Evolutionary conservation across 2,329 filamentous ascomycete genomes (phyloP).

Genomic region (Fusarium redolens): DNA sequence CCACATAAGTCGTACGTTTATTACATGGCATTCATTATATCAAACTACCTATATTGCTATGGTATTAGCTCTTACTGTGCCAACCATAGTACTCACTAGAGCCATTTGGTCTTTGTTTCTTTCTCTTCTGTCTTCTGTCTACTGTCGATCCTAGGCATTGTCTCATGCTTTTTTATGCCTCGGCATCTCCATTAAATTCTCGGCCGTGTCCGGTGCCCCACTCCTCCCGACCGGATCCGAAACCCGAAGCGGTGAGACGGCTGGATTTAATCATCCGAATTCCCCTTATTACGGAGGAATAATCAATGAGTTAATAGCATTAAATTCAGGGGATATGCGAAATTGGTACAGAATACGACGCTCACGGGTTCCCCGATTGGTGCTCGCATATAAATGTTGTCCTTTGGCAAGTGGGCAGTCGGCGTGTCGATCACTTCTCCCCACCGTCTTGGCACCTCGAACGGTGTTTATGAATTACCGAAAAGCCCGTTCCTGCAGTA

Average conservation of each 20-base stretch:
- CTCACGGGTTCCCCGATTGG: neutral
- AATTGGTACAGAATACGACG: slow-evolving; percentile 1
- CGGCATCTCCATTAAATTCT: neutral
- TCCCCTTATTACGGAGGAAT: neutral
- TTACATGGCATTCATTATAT: neutral
- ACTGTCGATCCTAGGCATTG: neutral
- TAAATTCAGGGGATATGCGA: neutral
- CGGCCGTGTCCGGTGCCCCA: slow-evolving; percentile 1
- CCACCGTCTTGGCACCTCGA: slow-evolving; percentile 1
- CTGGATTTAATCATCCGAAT: slow-evolving; percentile 4
- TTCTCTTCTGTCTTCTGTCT: neutral
- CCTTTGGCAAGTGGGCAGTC: neutral
- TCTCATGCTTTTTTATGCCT: neutral
- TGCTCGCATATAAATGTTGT: neutral
- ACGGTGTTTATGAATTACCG: neutral
- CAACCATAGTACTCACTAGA: neutral
- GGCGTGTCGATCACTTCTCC: neutral
- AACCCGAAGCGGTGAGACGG: slow-evolving; percentile 5
- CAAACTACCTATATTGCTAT: neutral
- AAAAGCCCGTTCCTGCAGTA: slow-evolving; percentile 1
- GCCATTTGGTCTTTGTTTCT: neutral
- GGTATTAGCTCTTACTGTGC: neutral
- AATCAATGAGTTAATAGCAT: neutral
- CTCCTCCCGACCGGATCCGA: neutral
- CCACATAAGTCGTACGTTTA: neutral